These are phyloP conservation scores for Rosa multiflora DNA, from an alignment of 306 rosid species.

Conservation along the genomic window DNA sequence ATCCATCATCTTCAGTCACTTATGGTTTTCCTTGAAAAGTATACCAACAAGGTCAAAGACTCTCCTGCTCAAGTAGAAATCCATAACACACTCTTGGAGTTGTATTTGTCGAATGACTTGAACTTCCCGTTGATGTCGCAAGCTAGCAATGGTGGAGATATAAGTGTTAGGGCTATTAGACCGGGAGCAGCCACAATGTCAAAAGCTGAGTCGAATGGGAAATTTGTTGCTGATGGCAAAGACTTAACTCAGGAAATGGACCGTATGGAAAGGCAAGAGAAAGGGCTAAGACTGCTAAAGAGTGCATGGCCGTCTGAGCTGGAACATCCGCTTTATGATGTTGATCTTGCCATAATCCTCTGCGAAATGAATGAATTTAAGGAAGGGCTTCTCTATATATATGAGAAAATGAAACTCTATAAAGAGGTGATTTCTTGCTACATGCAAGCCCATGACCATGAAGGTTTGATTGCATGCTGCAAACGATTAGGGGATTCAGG, in stretches of 20 bases:
- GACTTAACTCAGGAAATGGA: slow-evolving; percentile 44
- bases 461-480: slow-evolving; percentile 92
- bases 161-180: slow-evolving; percentile 34
- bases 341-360: slow-evolving; percentile 83
- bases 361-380: slow-evolving; percentile 91
- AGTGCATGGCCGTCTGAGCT: slow-evolving; percentile 79
- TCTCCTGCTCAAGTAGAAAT: slow-evolving; percentile 98
- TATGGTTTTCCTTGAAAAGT: slow-evolving; percentile 93
- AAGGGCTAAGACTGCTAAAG: slow-evolving; percentile 71
- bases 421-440: slow-evolving; percentile 97
- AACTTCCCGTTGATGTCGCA: slow-evolving; percentile 71
- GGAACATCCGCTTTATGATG: slow-evolving; percentile 91
- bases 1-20: slow-evolving; percentile 86
- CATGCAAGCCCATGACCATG: slow-evolving; percentile 93
- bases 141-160: slow-evolving; percentile 44
- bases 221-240: slow-evolving; percentile 38
- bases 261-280: slow-evolving; percentile 56
- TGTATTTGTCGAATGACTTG: slow-evolving; percentile 85
- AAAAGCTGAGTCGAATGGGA: slow-evolving; percentile 55
- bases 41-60: slow-evolving; percentile 79
- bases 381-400: slow-evolving; percentile 81
- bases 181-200: slow-evolving; percentile 30
- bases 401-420: slow-evolving; percentile 95
- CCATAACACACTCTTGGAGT: slow-evolving; percentile 89
- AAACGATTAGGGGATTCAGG: slow-evolving; percentile 89